Evolutionary conservation across 2,329 filamentous ascomycete species (phyloP).

Genomic region (Fusarium sp.): DNA sequence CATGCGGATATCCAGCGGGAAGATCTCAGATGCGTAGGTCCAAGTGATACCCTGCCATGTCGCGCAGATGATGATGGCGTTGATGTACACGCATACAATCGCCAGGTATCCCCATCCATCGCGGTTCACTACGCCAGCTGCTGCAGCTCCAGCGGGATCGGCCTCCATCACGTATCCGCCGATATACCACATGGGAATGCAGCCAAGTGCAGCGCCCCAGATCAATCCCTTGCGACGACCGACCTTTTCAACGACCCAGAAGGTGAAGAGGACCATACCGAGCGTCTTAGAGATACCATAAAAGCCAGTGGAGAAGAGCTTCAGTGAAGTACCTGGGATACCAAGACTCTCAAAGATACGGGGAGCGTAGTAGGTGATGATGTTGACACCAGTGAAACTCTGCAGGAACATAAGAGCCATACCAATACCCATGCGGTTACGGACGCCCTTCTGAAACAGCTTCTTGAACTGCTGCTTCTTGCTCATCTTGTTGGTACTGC

Average conservation of each 20-base stretch:
- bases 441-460: slow-evolving; percentile 51
- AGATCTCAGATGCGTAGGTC: slow-evolving; percentile 61
- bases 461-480: slow-evolving; percentile 46
- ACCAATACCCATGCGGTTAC: slow-evolving; percentile 56
- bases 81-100: slow-evolving; percentile 59
- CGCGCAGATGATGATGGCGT: slow-evolving; percentile 52
- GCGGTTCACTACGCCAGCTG: slow-evolving; percentile 57
- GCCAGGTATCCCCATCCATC: slow-evolving; percentile 57
- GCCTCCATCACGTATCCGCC: slow-evolving; percentile 51
- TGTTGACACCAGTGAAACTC: slow-evolving; percentile 60
- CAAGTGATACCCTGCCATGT: slow-evolving; percentile 57
- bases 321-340: slow-evolving; percentile 46
- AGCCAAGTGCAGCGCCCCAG: slow-evolving; percentile 50
- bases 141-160: slow-evolving; percentile 53
- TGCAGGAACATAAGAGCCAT: slow-evolving; percentile 61
- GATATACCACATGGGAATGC: slow-evolving; percentile 54
- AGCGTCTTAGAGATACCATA: slow-evolving; percentile 54
- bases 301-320: slow-evolving; percentile 54
- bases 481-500: slow-evolving; percentile 46
- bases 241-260: slow-evolving; percentile 60
- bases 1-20: slow-evolving; percentile 54
- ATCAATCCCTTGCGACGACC: slow-evolving; percentile 62
- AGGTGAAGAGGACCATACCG: slow-evolving; percentile 53
- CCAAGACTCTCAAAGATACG: slow-evolving; percentile 54
- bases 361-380: slow-evolving; percentile 68